A percentile compares a stretch with the other conserved stretches of the same genome.
These are phyloP conservation scores for Sporothrix euskadiensis DNA, from an alignment of 2,329 filamentous ascomycete genomes.

Conservation along the genomic window DNA sequence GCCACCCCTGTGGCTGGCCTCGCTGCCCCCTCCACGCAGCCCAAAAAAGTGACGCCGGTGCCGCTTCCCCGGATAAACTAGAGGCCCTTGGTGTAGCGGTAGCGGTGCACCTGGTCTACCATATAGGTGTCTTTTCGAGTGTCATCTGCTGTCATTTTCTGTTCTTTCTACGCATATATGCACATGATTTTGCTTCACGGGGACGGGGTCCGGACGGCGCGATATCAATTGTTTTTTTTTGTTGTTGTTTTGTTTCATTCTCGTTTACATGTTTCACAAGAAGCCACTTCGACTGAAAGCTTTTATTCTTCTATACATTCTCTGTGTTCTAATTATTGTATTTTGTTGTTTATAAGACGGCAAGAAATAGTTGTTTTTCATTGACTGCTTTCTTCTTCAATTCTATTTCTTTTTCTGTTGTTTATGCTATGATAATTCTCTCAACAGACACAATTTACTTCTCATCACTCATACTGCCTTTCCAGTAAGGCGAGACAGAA, in stretches of 20 bases:
- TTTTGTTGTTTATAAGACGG: background rate
- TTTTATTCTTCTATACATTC: background rate
- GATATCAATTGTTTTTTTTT: background rate
- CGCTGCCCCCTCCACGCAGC: background rate
- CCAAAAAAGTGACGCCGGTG: slow-evolving; percentile 32
- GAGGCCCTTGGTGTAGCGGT: background rate
- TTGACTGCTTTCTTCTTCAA: background rate
- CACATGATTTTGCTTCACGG: background rate
- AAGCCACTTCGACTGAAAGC: background rate
- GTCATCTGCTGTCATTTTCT: background rate
- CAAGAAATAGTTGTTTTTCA: background rate
- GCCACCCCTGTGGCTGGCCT: background rate
- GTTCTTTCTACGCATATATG: background rate
- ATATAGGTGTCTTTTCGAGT: background rate
- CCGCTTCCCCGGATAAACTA: slow-evolving; percentile 29
- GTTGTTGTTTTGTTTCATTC: background rate
- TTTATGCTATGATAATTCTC: background rate
- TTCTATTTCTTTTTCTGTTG: background rate
- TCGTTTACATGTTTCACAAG: background rate
- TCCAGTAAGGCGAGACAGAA: too few relatives aligned
- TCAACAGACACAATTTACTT: background rate
- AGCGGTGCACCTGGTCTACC: background rate
- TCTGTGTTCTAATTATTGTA: background rate
- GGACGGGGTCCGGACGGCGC: background rate
- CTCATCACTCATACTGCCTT: too few relatives aligned